Percentiles rank a stretch among this genome's conserved stretches.
These are phyloP conservation scores for Chaetomiaceae sp. DNA, from an alignment of 2,329 filamentous ascomycete species.

Conservation along the genomic window DNA sequence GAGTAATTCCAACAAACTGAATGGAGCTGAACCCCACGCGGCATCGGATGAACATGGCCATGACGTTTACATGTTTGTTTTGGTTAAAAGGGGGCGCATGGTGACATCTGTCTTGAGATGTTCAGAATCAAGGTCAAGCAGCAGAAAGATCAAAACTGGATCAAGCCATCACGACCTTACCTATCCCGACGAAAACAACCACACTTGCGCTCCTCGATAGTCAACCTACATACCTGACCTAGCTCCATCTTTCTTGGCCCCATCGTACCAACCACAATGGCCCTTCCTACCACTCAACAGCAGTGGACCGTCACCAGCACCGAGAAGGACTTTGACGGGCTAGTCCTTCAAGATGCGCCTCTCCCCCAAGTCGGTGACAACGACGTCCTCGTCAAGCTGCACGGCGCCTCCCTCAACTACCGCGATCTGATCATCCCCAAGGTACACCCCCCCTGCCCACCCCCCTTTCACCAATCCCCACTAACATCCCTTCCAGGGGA, in stretches of 20 bases:
- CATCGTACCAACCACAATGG: conserved; percentile 18
- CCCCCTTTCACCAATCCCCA: not conserved
- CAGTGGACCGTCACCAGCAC: conserved; percentile 53
- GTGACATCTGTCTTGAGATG: too few relatives aligned
- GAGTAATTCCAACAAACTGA: too few relatives aligned
- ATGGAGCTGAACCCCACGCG: too few relatives aligned
- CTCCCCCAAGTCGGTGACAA: conserved; percentile 62
- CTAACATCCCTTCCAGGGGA: conserved; percentile 31
- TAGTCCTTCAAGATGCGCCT: conserved; percentile 50
- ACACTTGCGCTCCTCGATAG: too few relatives aligned
- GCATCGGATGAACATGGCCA: too few relatives aligned
- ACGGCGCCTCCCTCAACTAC: conserved; percentile 51
- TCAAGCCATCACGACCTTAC: too few relatives aligned
- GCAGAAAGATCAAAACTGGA: too few relatives aligned
- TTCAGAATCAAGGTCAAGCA: too few relatives aligned
- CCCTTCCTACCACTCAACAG: conserved; percentile 40
- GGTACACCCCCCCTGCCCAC: conserved; percentile 18
- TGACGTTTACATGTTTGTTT: too few relatives aligned
- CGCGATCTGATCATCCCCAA: conserved; percentile 49
- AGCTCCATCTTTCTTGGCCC: not conserved
- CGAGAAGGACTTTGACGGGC: conserved; percentile 54
- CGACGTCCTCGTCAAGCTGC: conserved; percentile 66
- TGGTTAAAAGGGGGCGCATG: too few relatives aligned
- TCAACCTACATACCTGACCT: not conserved
- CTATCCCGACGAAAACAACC: too few relatives aligned